Percentiles rank a stretch among this genome's conserved stretches.
These are phyloP conservation scores for Haematococcus lacustris DNA, from an alignment of 139 green algal species.

Conservation along the genomic window DNA sequence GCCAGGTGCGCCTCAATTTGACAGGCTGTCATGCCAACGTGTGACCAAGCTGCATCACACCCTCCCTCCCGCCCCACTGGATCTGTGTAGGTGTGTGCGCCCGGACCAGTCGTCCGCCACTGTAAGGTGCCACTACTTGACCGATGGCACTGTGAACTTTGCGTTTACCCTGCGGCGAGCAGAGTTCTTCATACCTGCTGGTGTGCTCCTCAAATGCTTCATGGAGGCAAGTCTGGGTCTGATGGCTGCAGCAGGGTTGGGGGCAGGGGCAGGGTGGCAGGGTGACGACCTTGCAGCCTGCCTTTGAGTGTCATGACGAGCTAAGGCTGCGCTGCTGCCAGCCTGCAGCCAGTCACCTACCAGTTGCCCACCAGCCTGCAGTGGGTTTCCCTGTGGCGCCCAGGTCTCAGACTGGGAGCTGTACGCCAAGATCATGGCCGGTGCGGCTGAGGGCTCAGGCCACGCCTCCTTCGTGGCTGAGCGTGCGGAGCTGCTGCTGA, in stretches of 20 bases:
- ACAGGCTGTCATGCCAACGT: too few species aligned
- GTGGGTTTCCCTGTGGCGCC: too few species aligned
- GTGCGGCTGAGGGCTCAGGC: slow-evolving; percentile 17
- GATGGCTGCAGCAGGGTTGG: too few species aligned
- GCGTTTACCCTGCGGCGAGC: slow-evolving; percentile 63
- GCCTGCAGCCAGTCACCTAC: too few species aligned
- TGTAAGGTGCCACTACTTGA: slow-evolving; percentile 84
- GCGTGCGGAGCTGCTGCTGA: slow-evolving; percentile 73
- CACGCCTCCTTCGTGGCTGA: slow-evolving; percentile 67
- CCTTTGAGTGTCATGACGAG: too few species aligned
- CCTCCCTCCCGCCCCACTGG: neutral
- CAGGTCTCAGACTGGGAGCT: slow-evolving; percentile 81
- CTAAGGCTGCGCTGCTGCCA: too few species aligned
- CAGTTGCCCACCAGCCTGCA: too few species aligned
- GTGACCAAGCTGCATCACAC: neutral
- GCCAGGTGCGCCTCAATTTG: too few species aligned
- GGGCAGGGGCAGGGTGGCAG: too few species aligned
- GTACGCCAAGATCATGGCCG: slow-evolving; percentile 66
- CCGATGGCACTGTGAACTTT: slow-evolving; percentile 72
- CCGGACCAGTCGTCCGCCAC: slow-evolving; percentile 76
- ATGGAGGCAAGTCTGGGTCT: slow-evolving; percentile 43
- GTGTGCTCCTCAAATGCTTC: slow-evolving; percentile 89
- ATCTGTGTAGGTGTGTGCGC: slow-evolving; percentile 58
- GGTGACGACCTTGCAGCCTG: too few species aligned
- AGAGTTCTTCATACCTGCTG: slow-evolving; percentile 92